Base-by-base conservation (phyloP, 305 asterid genomes). In the Fraxinus platypoda region DNA sequence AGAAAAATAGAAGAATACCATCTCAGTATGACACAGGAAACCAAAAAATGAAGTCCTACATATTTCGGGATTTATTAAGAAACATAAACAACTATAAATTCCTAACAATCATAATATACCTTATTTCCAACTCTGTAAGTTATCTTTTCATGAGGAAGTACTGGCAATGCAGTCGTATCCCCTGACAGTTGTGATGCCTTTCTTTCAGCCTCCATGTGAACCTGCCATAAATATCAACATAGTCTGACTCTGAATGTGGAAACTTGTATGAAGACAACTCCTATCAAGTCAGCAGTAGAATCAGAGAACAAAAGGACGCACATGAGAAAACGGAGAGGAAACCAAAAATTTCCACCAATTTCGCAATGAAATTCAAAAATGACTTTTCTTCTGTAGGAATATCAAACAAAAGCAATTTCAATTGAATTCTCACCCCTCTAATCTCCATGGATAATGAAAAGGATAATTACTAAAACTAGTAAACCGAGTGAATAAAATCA, bases 201-300 rank as follows among this genome's bases (percentile, higher is more conserved):
- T 86, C 94, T 89, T 78, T 94, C 99, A 81, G 93, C 97, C 91
- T 93, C 97, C 97, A 96, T 86, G 88, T 96, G 98, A 87, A 94
- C 99, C 99, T 96, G 89, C 82, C 80, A 85, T 25, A 83, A 74
- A 85, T 70, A 80, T 72, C 12, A 82, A 85, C 57, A 77, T 66
- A 66, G 76, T 21, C 21, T 19, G 41, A 37, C 38, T 84, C 57
- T 8, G 41, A 15, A 30, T 70, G 23, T 28, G 34, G 5, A 64
- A 25, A 25, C 37, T 66, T 66, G 25, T 26, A 80, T 28, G 33
- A 35, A 34, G 68, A 31, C 41, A 1, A 71, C 28, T 68, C n/a
- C 43, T 6, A 71, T 41, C 64, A 57, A 80, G 15, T 28, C 19
- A 73, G 81, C 62, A 77, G 88, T 54, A 82, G 64, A 71, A 33